Evolutionary conservation across 164 flowering plant genomes (phyloP), one percentile per base, ranked within the genome.

Genomic region (Aristolochia fimbriata): DNA sequence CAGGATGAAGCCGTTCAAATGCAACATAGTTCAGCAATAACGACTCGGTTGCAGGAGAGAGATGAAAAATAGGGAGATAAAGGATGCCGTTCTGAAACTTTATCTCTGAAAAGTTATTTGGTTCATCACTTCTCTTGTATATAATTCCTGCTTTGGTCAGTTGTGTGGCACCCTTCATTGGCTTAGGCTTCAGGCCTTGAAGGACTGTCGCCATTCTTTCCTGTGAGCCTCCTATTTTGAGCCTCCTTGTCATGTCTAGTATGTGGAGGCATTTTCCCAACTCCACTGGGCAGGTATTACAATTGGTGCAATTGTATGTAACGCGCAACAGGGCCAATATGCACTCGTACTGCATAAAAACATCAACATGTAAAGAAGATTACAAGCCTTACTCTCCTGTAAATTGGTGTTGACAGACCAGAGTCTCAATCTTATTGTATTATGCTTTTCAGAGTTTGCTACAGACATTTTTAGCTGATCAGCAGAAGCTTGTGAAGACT

Each of bases 101-200:
- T 15, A 52, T 52, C 16, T 8, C 22, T 12, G 30, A 24, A 1
- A 52, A 11, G 56, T 23, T 52, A 17, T 52, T 9, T 24, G 9
- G 3, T 9, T 52, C 56, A 5, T 52, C 56, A 3, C 4, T 23
- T 6, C 27, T 52, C 56, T 15, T 52, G 56, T 12, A 52, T 24
- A 14, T 52, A 27, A 52, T 52, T 16, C 56, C 56, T 1, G 56
- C 56, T 23, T 52, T 52, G 15, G 23, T 52, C 56, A 52, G 30
- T 27, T 52, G 56, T 1, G 56, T 22, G 30, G 56, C 56, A 15
- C 30, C 56, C 56, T 12, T 22, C 16, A 52, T 22, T 16, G 56
- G 15, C 56, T 15, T 52, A 52, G 56, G 16, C 23, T 22, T 10
- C 27, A 22, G 23, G 5, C 15, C 16, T 52, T 13, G 56, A 52